Base-by-base conservation (phyloP, 2,329 filamentous ascomycete genomes). In the Pleomassaria siparia region DNA sequence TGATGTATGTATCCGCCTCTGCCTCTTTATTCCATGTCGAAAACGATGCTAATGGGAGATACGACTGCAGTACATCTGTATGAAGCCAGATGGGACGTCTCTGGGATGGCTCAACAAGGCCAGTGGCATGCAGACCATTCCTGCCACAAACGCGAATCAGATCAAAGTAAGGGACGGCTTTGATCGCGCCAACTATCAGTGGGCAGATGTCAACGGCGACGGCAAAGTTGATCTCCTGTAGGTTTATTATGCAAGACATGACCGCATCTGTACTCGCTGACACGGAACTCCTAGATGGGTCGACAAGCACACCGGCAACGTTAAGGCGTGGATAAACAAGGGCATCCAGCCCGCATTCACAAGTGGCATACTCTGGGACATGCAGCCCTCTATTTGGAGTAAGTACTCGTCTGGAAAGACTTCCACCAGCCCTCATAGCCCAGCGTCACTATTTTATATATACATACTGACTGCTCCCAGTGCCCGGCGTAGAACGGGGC, bases 161-260 rank as follows among this genome's bases (percentile, higher is more conserved):
- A 45, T 56, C 41, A 54, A 54, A 15, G 24, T 43, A 28, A 44
- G 25, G 11, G 29, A 12, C 5, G 13, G 13, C 5, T 32, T 9
- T n/a, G 71, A 73, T 40, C 65, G 71, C 1, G 69, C 71, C 11
- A 70, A 73, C 46, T 43, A 71, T 10, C 62, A 64, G 8, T 76
- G 56, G 29, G 67, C 64, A 3, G 74, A 75, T 51, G 64, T 74
- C 18, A 68, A 74, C 43, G 69, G 71, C 12, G 25, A 28, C 25
- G 25, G 25, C 25, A 28, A 28, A 28, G 25, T 28, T 12, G 25
- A 28, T 12, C 12, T 28, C 25, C 25, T 28, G n/a, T 7, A 26
- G 25, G 25, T 7, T 26, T 26, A 7, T 26, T 26, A 7, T 12
- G 25, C 7, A 7, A 12, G 12, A 26, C 12, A 12, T 26, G 25